Evolutionary conservation across 208 protist species (phyloP).

Genomic region (Leishmania amazonensis): DNA sequence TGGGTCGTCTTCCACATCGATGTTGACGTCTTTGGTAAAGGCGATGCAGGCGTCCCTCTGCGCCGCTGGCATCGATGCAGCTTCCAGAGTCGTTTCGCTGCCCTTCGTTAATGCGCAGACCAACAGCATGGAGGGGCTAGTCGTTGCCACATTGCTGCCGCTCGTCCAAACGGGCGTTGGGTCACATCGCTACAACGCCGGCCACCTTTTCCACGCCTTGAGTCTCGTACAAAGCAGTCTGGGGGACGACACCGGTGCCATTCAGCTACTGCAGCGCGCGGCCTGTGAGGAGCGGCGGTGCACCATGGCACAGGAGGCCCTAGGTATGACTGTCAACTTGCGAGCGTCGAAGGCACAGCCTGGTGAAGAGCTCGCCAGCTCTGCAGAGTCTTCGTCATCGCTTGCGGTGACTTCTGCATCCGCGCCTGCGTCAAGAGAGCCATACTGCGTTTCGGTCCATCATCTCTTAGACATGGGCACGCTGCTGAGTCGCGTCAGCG

Average conservation of each 20-base stretch:
- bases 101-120: slow-evolving; percentile 69
- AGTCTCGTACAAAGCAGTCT: slow-evolving; percentile 69
- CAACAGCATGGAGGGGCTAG: slow-evolving; percentile 40
- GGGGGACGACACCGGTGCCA: slow-evolving; percentile 55
- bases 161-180: slow-evolving; percentile 31
- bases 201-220: slow-evolving; percentile 62
- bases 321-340: not conserved
- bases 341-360: not conserved
- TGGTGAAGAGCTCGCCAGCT: not conserved
- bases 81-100: slow-evolving; percentile 28
- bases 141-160: slow-evolving; percentile 44
- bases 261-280: slow-evolving; percentile 49
- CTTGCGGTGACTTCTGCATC: not conserved
- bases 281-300: slow-evolving; percentile 28
- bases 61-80: slow-evolving; percentile 37
- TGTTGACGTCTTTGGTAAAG: slow-evolving; percentile 25
- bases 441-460: slow-evolving; percentile 40
- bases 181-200: slow-evolving; percentile 41
- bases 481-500: slow-evolving; percentile 51
- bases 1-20: not conserved
- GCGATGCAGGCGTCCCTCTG: slow-evolving; percentile 60
- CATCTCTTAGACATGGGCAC: slow-evolving; percentile 70
- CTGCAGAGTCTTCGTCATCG: not conserved
- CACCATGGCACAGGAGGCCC: slow-evolving; percentile 8
- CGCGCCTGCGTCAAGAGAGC: slow-evolving; percentile 16